Base-by-base conservation (phyloP, 2,329 filamentous ascomycete genomes). In the Didymella keratinophila region DNA sequence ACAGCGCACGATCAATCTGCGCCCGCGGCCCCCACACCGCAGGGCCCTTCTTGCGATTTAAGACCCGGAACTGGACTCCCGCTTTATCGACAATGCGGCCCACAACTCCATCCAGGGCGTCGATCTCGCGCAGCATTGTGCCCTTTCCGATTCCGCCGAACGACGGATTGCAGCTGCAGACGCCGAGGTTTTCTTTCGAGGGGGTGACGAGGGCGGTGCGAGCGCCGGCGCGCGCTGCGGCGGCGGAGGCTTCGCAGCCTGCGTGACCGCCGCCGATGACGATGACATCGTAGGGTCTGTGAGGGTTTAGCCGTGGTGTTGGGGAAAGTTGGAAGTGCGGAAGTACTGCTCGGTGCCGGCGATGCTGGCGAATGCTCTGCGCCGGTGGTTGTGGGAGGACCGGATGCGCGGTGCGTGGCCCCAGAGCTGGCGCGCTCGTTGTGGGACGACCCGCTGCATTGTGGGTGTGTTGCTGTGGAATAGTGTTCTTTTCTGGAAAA, bases 111-210 rank as follows among this genome's bases (percentile, higher is more conserved):
- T 98, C 95, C 59, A 99, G 83, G 0, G 95, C 95, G 80, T 99
- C 95, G 30, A 99, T 89, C 78, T 99, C 95, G 41, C 94, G 89
- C 49, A 99, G 82, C 82, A 99, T 97, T 10, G 92, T 98, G 16
- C 95, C 95, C 76, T 99, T 99, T 43, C 95, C 95, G 68, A 99
- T 98, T n/a, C 95, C 95, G 37, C 95, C 95, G 73, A 99, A 96
- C 64, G 92, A 96, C 1, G 94, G 94, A 75, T 98, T 98, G 80
- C 94, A 98, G 34, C 93, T 97, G 80, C 94, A 98, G 28, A 95
- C 92, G 54, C 94, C 94, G 20, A 98, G 87, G 69, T 97, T 97
- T 58, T 93, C 89, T 57, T 92, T 78, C 60, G 90, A 92, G 2
- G 94, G 95, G 1, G 95, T 99, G 47, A 99, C 84, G 65, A 99